A percentile compares a stretch with the other conserved stretches of the same genome.
Conservation (phyloP, 2,329 filamentous ascomycete species). For the Tricladium varicosporioides region DNA sequence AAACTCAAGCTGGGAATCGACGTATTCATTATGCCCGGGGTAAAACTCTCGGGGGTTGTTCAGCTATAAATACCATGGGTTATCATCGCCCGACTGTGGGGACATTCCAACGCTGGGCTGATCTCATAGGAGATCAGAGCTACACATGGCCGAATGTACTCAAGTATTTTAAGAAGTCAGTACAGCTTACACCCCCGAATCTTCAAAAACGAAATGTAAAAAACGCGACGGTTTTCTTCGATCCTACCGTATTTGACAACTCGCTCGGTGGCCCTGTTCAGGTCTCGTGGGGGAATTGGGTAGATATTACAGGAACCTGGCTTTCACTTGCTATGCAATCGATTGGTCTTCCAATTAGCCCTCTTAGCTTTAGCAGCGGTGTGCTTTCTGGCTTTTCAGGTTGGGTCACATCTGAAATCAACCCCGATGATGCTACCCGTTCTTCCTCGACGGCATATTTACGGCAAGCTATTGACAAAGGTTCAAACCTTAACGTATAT, state of each 20-base stretch:
- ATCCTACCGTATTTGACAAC: conserved; percentile 32
- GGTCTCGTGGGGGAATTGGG: conserved; percentile 41
- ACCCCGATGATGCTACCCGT: conserved; percentile 11
- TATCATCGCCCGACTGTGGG: conserved; percentile 38
- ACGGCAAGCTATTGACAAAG: conserved; percentile 3
- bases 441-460: conserved; percentile 18
- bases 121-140: conserved; percentile 38
- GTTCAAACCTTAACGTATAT: conserved; percentile 16
- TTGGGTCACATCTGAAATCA: conserved; percentile 16
- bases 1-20: conserved; percentile 5
- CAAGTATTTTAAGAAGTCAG: conserved; percentile 42
- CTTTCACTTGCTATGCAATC: conserved; percentile 13
- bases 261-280: conserved; percentile 37
- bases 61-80: conserved; percentile 40
- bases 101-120: conserved; percentile 43
- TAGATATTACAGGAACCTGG: conserved; percentile 12
- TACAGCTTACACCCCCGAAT: conserved; percentile 34
- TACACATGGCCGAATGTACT: conserved; percentile 47
- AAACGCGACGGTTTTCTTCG: conserved; percentile 31
- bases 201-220: conserved; percentile 13
- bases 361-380: conserved; percentile 23
- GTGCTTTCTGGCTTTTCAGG: conserved; percentile 9
- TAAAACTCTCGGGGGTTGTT: conserved; percentile 37
- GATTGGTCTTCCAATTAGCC: conserved; percentile 14
- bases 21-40: conserved; percentile 18